Evolutionary conservation across 139 green algal genomes (phyloP).

Genomic region (Chlorella sorokiniana): DNA sequence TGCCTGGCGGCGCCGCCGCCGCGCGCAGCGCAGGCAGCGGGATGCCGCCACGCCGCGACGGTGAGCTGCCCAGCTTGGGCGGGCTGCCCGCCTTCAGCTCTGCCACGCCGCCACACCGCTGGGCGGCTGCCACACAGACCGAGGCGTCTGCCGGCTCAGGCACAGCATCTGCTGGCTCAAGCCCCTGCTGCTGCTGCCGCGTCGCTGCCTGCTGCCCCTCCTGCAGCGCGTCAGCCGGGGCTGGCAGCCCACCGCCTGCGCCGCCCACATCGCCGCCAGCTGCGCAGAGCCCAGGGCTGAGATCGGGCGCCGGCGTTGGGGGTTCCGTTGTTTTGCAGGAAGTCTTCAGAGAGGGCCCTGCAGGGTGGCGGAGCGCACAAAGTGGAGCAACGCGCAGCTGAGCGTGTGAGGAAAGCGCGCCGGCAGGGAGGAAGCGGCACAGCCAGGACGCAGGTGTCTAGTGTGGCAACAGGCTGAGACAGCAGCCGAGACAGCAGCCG

Average conservation of each 20-base stretch:
- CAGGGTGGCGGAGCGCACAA: too few species aligned
- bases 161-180: not conserved
- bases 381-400: too few species aligned
- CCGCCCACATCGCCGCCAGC: not conserved
- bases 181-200: not conserved
- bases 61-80: not conserved
- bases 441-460: too few species aligned
- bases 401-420: too few species aligned
- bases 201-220: not conserved
- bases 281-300: not conserved
- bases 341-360: constrained; percentile 37
- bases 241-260: not conserved
- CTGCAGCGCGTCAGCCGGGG: not conserved
- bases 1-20: not conserved
- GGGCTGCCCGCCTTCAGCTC: not conserved
- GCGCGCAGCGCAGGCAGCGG: not conserved
- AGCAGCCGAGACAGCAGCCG: too few species aligned
- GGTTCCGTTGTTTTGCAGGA: constrained; percentile 27
- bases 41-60: constrained; percentile 15
- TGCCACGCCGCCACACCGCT: not conserved
- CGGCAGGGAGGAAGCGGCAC: too few species aligned
- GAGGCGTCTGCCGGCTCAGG: not conserved
- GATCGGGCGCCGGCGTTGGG: constrained; percentile 12
- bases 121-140: too few species aligned
- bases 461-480: too few species aligned